A percentile compares a stretch with the other conserved stretches of the same genome.
Evolutionary conservation across 192 early-diverging fungal genomes (phyloP).

Genomic region (Glomus cerebriforme): DNA sequence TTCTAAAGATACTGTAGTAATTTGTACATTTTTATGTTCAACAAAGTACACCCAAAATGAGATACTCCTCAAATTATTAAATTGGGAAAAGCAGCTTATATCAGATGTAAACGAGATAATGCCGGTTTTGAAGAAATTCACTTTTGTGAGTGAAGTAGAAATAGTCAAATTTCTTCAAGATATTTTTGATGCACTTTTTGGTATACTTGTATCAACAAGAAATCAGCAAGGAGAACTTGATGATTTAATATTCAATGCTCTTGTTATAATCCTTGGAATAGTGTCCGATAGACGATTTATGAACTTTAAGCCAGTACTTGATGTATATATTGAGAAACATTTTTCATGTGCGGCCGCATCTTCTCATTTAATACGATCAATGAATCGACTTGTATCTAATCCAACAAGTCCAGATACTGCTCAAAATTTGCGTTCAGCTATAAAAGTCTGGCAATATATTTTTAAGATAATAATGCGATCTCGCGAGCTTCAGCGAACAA

Average conservation of each 20-base stretch:
- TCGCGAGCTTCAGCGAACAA: conserved; percentile 35
- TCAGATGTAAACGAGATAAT: conserved; percentile 39
- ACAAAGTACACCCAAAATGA: conserved; percentile 68
- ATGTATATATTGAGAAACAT: conserved; percentile 60
- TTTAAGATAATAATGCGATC: conserved; percentile 59
- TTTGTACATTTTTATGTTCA: conserved; percentile 65
- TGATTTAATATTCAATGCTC: conserved; percentile 49
- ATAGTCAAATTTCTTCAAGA: conserved; percentile 67
- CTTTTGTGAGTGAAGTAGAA: conserved; percentile 65
- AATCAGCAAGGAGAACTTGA: conserved; percentile 42
- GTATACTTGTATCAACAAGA: conserved; percentile 48
- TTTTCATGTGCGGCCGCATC: conserved; percentile 39
- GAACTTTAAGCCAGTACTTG: conserved; percentile 57
- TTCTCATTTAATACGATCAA: conserved; percentile 45
- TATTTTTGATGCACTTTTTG: conserved; percentile 66
- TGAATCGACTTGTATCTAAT: conserved; percentile 37
- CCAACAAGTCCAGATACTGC: conserved; percentile 39
- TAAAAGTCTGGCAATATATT: conserved; percentile 67
- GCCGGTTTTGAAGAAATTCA: conserved; percentile 50
- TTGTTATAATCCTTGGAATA: conserved; percentile 60
- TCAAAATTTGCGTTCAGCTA: conserved; percentile 51
- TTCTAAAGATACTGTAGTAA: conserved; percentile 47
- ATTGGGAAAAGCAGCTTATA: conserved; percentile 55
- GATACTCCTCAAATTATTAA: conserved; percentile 61
- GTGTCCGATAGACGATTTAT: conserved; percentile 63